These are phyloP conservation scores for Tulasnella sp. DNA, from an alignment of 768 basidiomycete species.

Conservation along the genomic window DNA sequence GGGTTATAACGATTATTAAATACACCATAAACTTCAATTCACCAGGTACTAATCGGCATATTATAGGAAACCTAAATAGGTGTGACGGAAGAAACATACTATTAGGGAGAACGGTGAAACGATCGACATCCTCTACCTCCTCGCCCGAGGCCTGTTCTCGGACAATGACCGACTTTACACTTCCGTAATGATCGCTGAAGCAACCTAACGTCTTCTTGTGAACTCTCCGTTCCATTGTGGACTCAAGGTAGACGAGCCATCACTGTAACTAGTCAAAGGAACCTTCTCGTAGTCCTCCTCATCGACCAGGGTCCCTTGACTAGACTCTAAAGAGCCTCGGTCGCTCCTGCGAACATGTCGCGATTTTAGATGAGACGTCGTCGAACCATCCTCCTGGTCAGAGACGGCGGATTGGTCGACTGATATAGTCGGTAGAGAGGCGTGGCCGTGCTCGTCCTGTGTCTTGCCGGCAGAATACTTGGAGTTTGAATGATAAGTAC, in stretches of 20 bases:
- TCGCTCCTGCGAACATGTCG: not conserved
- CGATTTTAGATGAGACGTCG: not conserved
- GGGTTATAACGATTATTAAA: too few species aligned
- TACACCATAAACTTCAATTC: too few species aligned
- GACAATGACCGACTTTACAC: not conserved
- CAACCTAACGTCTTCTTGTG: not conserved
- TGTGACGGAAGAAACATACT: too few species aligned
- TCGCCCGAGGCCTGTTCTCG: too few species aligned
- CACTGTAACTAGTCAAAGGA: not conserved
- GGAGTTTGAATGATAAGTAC: not conserved
- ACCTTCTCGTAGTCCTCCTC: not conserved
- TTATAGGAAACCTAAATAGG: too few species aligned
- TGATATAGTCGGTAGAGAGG: not conserved
- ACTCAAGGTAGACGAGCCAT: not conserved
- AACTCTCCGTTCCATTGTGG: not conserved
- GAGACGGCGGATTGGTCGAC: not conserved
- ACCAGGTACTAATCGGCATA: too few species aligned
- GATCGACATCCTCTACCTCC: too few species aligned
- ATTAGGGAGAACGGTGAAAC: too few species aligned
- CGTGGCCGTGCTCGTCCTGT: not conserved
- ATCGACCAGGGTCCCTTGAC: not conserved
- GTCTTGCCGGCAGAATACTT: not conserved
- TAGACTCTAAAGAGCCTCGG: not conserved
- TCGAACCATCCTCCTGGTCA: not conserved
- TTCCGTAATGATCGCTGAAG: not conserved